These are phyloP conservation scores for Hippophae rhamnoides DNA, from an alignment of 306 rosid genomes.

Conservation along the genomic window DNA sequence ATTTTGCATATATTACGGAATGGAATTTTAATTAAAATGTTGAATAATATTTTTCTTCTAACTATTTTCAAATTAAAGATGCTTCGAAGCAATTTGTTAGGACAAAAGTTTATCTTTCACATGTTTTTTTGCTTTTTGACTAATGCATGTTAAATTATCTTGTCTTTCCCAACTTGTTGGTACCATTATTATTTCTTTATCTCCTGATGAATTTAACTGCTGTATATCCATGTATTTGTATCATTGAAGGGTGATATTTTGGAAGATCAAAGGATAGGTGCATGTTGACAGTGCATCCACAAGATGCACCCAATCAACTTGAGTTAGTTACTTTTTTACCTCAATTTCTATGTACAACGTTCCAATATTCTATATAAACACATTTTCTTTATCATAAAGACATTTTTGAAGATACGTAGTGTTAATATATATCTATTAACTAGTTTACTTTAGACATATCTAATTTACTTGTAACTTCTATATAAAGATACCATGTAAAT, in stretches of 20 bases:
- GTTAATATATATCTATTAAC: too few species aligned
- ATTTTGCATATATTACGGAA: too few species aligned
- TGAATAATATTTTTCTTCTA: too few species aligned
- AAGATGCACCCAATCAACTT: slow-evolving; percentile 76
- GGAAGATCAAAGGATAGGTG: slow-evolving; percentile 94
- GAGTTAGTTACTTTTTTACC: slow-evolving; percentile 36
- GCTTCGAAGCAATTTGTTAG: too few species aligned
- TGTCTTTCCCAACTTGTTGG: background rate
- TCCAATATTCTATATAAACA: background rate
- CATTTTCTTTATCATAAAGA: background rate
- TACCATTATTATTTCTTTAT: background rate
- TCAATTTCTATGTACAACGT: background rate
- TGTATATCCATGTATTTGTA: slow-evolving; percentile 11
- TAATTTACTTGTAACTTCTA: too few species aligned
- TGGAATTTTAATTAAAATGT: too few species aligned
- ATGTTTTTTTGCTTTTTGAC: background rate
- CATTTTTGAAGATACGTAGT: slow-evolving; percentile 47
- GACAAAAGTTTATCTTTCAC: too few species aligned
- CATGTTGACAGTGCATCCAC: slow-evolving; percentile 75
- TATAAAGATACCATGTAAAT: too few species aligned
- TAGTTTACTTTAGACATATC: too few species aligned
- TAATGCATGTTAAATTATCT: background rate
- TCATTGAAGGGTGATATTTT: slow-evolving; percentile 70
- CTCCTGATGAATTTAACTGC: slow-evolving; percentile 4
- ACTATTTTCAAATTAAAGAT: too few species aligned